Conservation (phyloP, 352 stramenopile genomes). For the Pythium guiyangense region DNA sequence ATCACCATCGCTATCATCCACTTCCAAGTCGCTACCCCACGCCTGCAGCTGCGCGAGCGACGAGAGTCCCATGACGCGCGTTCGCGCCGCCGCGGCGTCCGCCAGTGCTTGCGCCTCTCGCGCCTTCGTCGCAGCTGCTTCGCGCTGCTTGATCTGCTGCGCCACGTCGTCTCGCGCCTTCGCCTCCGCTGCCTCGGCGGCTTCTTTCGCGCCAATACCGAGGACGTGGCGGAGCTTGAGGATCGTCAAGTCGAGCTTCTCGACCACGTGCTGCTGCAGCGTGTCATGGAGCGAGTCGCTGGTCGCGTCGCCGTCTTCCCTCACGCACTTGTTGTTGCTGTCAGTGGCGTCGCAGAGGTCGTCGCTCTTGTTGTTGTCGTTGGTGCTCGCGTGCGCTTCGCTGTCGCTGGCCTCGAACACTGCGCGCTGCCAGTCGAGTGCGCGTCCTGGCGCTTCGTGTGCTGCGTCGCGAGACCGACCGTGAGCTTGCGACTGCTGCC, state of each 20-base stretch:
- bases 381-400: slow-evolving; percentile 13
- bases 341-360: not conserved
- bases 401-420: slow-evolving; percentile 1
- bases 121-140: no score
- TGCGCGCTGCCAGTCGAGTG: not conserved
- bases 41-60: slow-evolving; percentile 40
- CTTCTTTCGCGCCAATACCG: no score
- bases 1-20: slow-evolving; percentile 16
- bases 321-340: not conserved
- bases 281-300: slow-evolving; percentile 23
- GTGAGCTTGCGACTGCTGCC: not conserved
- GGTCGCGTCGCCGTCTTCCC: not conserved
- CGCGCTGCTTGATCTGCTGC: no score
- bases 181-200: no score
- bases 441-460: not conserved
- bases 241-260: slow-evolving; percentile 61
- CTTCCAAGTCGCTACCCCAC: slow-evolving; percentile 21
- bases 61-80: no score
- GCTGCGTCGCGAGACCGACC: not conserved
- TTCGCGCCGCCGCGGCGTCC: no score
- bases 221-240: no score
- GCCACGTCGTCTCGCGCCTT: no score
- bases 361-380: slow-evolving; percentile 3
- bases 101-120: no score
- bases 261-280: slow-evolving; percentile 38